These are phyloP conservation scores for Vigna trinervia DNA, from an alignment of 306 rosid species.

Conservation along the genomic window DNA sequence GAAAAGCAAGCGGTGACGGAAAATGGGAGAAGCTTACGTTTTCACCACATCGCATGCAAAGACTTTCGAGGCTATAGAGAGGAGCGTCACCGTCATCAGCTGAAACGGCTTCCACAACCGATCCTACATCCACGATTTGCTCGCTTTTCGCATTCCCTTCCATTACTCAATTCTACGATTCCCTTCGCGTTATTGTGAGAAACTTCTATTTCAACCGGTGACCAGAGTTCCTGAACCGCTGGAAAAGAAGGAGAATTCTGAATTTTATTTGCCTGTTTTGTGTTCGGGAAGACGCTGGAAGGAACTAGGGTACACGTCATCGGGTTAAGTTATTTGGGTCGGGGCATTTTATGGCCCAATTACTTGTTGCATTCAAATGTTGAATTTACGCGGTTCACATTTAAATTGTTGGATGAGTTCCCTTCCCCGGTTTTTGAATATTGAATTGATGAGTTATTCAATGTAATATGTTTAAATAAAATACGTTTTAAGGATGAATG, in stretches of 20 bases:
- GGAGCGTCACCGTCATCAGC: conserved; percentile 70
- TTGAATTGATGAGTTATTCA: too few species aligned
- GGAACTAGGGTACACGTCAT: conserved; percentile 18
- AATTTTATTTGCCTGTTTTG: not conserved
- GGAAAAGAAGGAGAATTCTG: not conserved
- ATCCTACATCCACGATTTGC: conserved; percentile 74
- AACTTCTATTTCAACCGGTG: not conserved
- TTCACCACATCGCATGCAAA: conserved; percentile 90
- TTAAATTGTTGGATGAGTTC: not conserved
- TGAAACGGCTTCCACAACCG: conserved; percentile 86
- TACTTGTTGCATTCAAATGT: not conserved
- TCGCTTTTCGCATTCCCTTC: conserved; percentile 41
- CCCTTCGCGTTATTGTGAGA: not conserved
- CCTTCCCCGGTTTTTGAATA: too few species aligned
- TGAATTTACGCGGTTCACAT: not conserved
- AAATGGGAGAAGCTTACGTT: conserved; percentile 55
- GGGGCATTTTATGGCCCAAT: not conserved
- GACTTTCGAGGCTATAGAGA: conserved; percentile 76
- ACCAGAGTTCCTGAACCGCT: not conserved
- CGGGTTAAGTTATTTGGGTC: not conserved
- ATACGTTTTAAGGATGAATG: not conserved
- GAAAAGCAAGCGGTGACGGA: not conserved
- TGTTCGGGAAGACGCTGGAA: conserved; percentile 23
- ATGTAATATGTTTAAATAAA: too few species aligned
- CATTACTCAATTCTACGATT: conserved; percentile 20